Evolutionary conservation across 169 alveolate genomes (phyloP), one percentile per base, ranked within the genome.

Genomic region (Cystoisospora suis): DNA sequence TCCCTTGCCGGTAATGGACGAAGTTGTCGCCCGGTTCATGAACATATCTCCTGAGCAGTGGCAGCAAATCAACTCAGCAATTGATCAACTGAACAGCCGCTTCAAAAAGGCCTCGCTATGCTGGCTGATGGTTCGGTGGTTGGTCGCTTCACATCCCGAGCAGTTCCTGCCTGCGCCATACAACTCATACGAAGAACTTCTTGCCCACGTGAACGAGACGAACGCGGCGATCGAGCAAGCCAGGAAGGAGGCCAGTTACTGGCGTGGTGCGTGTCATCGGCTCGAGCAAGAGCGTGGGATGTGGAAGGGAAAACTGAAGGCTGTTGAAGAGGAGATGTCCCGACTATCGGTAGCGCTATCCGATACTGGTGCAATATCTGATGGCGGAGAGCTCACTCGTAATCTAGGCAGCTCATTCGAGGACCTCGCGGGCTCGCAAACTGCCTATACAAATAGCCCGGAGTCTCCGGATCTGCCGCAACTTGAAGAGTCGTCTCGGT

Each of bases 1-100:
- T 9, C 83, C 83, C 58, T n/a, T 72, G 59, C 83, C 83, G 32
- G 34, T 38, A 56, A 72, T 72, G 83, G 83, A 72, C 32, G 56
- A 72, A 72, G 83, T 72, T 12, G 56, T 38, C 32, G 83, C 83
- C 12, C 9, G 83, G 27, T 72, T 72, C 56, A 72, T 72, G 83
- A 38, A 72, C 32, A 72, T 72, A 40, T 72, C 83, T 40, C 83
- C 83, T 7, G 56, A 72, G n/a, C 49, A 38, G 32, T 72, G 83
- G 83, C 45, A 72, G 45, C 27, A 15, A 3, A 20, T 72, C 38
- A 72, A 72, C 44, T 72, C 83, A 20, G 56, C 83, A 0, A 72
- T 72, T 38, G 58, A 72, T 9, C 23, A 38, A 4, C 83, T 72
- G 20, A 72, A 72, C n/a, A 56, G 45, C n/a, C 56, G 7, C 12